phyloP scores from a whole-genome alignment of 1,139 yeast species.

The Kluyveromyces marxianus region DNA sequence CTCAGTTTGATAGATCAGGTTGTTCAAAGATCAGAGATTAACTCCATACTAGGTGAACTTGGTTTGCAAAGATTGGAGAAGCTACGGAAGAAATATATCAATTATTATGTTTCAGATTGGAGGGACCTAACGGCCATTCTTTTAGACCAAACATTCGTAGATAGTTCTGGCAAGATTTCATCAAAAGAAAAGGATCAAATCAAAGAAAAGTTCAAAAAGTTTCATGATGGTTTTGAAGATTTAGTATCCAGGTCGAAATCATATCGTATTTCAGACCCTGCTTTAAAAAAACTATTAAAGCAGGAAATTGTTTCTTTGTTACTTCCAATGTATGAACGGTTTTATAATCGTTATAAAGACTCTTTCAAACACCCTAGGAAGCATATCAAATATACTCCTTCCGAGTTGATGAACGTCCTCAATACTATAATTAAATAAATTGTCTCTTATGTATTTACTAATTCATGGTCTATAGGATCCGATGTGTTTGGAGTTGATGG shows the following conservation, averaged over 20 bases:
- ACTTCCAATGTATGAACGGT: conserved; percentile 75
- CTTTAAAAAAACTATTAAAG: conserved; percentile 40
- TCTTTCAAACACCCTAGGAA: conserved; percentile 30
- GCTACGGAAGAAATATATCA: conserved; percentile 66
- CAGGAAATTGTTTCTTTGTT: conserved; percentile 44
- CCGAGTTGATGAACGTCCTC: conserved; percentile 24
- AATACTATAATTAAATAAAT: conserved; percentile 30
- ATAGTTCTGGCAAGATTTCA: conserved; percentile 40
- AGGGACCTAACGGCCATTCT: conserved; percentile 66
- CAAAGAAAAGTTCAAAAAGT: conserved; percentile 75
- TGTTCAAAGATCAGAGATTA: conserved; percentile 52
- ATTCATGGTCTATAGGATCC: conserved; percentile 3
- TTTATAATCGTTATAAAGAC: conserved; percentile 40
- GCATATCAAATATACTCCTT: conserved; percentile 37
- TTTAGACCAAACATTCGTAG: conserved; percentile 60
- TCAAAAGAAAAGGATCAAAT: conserved; percentile 75
- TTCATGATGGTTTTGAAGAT: conserved; percentile 77
- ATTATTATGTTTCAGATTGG: conserved; percentile 79
- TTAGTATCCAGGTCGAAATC: conserved; percentile 57
- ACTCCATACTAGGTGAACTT: conserved; percentile 44
- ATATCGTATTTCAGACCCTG: conserved; percentile 59
- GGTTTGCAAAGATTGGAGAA: conserved; percentile 64
- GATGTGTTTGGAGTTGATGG: conserved; percentile 4
- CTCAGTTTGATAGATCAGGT: conserved; percentile 69
- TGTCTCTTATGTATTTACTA: background rate